Base-by-base conservation (phyloP, 768 basidiomycete genomes). In the Dioszegia aurantiaca region DNA sequence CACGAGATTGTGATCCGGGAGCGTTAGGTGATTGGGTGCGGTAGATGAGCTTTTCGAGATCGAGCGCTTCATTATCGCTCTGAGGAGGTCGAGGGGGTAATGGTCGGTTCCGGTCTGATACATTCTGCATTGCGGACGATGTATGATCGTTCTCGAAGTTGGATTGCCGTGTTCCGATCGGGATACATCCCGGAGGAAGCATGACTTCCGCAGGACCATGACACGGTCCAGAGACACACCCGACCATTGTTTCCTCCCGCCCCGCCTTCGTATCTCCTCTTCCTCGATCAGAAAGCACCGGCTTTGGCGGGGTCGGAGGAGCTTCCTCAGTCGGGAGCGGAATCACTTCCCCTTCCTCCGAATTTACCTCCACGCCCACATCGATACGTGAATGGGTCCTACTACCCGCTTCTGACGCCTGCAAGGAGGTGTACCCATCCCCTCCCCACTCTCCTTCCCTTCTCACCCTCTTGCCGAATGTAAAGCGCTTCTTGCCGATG, bases 391-490 rank as follows among this genome's bases (percentile, higher is more conserved):
- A n/a, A 36, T 27, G 33, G 3, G 36, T 23, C 27, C 12, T 6
- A 39, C 55, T 39, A 16, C 36, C 31, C n/a, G 31, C 24, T 21
- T 21, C 28, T 26, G 44, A 39, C 6, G 44, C 43, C 5, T n/a
- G 44, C 19, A 39, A 37, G 17, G 27, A 31, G 14, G 45, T 27
- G 27, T 56, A 47, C 5, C 55, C 45, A 17, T 56, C 55, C 12
- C 55, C 55, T 23, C 55, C 55, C 45, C 55, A 39, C n/a, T 36
- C 33, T 2, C 51, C 51, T 4, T 40, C 23, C 37, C 51, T 53
- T 24, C 27, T 53, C 2, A 53, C 16, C 51, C 51, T n/a, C 26
- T 16, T 39, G 3, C 21, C 37, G 21, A 53, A 23, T 4, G 3
- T 26, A 3, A 3, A 3, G 8, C 51, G 36, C 11, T 17, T 16